phyloP scores from a whole-genome alignment of 140 eudicot species.

The Ambrosia hybrid region DNA sequence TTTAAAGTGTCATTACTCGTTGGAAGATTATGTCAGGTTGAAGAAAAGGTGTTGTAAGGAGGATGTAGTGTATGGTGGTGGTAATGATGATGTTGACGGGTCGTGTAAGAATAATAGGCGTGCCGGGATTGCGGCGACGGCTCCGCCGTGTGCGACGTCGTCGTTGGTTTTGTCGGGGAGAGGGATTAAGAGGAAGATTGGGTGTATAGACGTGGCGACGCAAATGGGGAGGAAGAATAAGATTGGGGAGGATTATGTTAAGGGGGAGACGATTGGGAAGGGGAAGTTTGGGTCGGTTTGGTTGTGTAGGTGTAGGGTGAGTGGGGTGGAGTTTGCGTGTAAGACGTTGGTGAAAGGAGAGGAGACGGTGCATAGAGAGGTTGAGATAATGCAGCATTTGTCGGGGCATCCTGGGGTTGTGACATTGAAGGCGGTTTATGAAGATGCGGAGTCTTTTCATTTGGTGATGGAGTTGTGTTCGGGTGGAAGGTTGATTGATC shows the following conservation, averaged over 20 bases:
- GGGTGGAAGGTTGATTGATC: conserved; percentile 77
- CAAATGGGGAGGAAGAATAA: conserved; percentile 79
- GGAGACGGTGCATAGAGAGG: conserved; percentile 79
- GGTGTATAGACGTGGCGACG: conserved; percentile 67
- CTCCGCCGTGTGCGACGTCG: conserved; percentile 53
- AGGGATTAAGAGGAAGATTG: conserved; percentile 75
- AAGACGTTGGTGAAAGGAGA: conserved; percentile 75
- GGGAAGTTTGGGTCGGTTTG: conserved; percentile 80
- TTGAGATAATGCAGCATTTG: conserved; percentile 85
- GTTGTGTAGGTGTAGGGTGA: conserved; percentile 62
- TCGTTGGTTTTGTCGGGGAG: conserved; percentile 46
- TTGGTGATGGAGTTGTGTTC: conserved; percentile 87
- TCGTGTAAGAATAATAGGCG: conserved; percentile 46
- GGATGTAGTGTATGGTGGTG: conserved; percentile 36
- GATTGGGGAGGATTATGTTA: conserved; percentile 56
- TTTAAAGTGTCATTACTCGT: conserved; percentile 54
- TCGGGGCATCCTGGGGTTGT: conserved; percentile 83
- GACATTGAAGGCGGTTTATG: conserved; percentile 69
- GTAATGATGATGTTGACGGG: conserved; percentile 31
- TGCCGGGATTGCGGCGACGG: conserved; percentile 62
- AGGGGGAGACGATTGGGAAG: conserved; percentile 52
- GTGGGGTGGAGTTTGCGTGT: conserved; percentile 69
- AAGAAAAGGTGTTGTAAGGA: conserved; percentile 65
- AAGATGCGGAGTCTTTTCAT: conserved; percentile 62
- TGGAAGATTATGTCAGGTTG: conserved; percentile 66